Evolutionary conservation across 352 stramenopile species (phyloP).

Genomic region (Pythium brassicae): DNA sequence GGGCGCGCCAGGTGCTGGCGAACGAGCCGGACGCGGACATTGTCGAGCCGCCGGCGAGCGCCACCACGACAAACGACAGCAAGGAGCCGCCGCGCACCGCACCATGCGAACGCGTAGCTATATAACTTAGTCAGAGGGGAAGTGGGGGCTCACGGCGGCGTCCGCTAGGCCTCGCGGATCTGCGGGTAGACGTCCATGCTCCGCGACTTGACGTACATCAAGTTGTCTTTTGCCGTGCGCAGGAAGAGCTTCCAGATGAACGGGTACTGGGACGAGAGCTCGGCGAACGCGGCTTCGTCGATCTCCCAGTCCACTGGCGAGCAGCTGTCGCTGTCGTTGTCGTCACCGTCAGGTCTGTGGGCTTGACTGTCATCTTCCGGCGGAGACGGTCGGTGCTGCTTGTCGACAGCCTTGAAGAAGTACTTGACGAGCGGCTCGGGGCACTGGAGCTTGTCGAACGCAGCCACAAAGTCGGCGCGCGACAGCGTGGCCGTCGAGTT

Average conservation of each 20-base stretch:
- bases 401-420: conserved; percentile 57
- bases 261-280: conserved; percentile 46
- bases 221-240: conserved; percentile 56
- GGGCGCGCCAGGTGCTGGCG: conserved; percentile 46
- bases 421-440: conserved; percentile 44
- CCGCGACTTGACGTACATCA: conserved; percentile 39
- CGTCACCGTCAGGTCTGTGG: not conserved
- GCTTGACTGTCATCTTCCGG: not conserved
- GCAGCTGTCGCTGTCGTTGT: not conserved
- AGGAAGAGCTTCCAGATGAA: conserved; percentile 70
- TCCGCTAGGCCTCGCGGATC: conserved; percentile 40
- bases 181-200: conserved; percentile 45
- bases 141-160: not conserved
- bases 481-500: conserved; percentile 1
- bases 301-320: conserved; percentile 24
- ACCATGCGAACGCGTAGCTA: conserved; percentile 9
- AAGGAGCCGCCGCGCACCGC: not conserved
- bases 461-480: conserved; percentile 32
- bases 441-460: conserved; percentile 57
- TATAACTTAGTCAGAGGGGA: not conserved
- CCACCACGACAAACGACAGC: not conserved
- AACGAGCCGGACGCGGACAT: conserved; percentile 66
- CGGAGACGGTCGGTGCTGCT: conserved; percentile 25
- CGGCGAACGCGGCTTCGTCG: conserved; percentile 36
- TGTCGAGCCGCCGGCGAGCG: conserved; percentile 14